Conservation (phyloP, 257 asterid species). For the Galeopsis tetrahit region DNA sequence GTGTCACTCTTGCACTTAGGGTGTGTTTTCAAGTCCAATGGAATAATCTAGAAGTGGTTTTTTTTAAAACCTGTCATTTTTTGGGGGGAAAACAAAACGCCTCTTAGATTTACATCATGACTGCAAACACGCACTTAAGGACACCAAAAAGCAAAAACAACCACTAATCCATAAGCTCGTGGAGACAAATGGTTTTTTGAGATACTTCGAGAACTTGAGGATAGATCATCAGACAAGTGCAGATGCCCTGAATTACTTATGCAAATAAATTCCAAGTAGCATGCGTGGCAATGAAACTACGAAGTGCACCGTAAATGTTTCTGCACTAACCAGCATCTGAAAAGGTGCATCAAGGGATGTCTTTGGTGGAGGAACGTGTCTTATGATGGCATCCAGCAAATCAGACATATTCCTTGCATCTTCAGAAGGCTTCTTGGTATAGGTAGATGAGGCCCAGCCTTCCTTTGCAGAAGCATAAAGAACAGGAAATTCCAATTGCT, state of each 20-base stretch:
- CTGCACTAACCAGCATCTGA: conserved; percentile 89
- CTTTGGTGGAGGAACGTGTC: conserved; percentile 83
- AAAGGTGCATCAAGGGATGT: conserved; percentile 86
- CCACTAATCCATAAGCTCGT: conserved; percentile 10
- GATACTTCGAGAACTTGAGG: not conserved
- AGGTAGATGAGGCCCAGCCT: conserved; percentile 96
- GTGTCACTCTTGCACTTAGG: not conserved
- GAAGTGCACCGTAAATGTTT: conserved; percentile 20
- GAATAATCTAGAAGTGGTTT: no score
- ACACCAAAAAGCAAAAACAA: conserved; percentile 17
- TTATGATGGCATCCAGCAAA: conserved; percentile 83
- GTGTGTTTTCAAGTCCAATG: no score
- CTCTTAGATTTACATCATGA: no score
- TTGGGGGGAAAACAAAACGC: no score
- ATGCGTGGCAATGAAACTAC: conserved; percentile 15
- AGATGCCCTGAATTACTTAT: conserved; percentile 17
- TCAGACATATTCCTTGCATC: conserved; percentile 85
- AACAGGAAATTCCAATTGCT: conserved; percentile 93
- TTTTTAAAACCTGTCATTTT: no score
- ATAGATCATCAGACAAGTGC: not conserved
- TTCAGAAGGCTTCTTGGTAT: conserved; percentile 79
- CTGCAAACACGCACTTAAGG: not conserved
- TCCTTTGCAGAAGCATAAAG: conserved; percentile 98
- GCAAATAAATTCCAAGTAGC: conserved; percentile 26
- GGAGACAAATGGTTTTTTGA: conserved; percentile 3